These are phyloP conservation scores for Suillus weaverae DNA, from an alignment of 768 basidiomycete genomes.

Conservation along the genomic window DNA sequence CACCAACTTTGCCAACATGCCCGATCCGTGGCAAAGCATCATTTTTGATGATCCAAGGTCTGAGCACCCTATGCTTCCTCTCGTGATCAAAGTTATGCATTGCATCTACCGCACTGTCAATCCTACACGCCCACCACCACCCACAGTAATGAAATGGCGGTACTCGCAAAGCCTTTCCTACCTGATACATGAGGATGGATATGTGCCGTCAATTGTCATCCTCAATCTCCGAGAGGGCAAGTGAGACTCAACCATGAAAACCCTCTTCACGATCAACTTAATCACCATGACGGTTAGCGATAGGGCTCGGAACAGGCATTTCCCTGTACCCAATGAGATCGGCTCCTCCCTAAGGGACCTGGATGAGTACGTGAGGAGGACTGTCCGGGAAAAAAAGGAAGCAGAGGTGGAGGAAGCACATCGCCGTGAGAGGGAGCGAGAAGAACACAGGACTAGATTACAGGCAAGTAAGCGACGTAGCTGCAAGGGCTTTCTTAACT, in stretches of 20 bases:
- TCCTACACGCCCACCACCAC: neutral
- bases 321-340: constrained; percentile 4
- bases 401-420: neutral
- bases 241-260: neutral
- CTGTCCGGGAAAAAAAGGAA: constrained; percentile 2
- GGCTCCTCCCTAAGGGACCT: neutral
- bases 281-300: constrained; percentile 6
- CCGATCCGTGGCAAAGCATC: constrained; percentile 21
- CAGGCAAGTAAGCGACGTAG: neutral
- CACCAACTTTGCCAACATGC: neutral
- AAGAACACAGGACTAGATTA: neutral
- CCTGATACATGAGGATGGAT: neutral
- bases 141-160: neutral
- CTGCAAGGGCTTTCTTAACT: neutral
- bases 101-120: neutral
- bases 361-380: neutral
- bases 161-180: constrained; percentile 7
- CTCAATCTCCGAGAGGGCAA: constrained; percentile 8
- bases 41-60: constrained; percentile 13
- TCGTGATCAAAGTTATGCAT: neutral
- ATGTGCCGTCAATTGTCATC: constrained; percentile 8
- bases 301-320: neutral
- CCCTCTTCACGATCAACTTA: constrained; percentile 10
- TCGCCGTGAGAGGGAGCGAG: neutral
- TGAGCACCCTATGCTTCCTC: constrained; percentile 8